Base-by-base conservation (phyloP, 345 rosid species). In the Conringia planisiliqua region DNA sequence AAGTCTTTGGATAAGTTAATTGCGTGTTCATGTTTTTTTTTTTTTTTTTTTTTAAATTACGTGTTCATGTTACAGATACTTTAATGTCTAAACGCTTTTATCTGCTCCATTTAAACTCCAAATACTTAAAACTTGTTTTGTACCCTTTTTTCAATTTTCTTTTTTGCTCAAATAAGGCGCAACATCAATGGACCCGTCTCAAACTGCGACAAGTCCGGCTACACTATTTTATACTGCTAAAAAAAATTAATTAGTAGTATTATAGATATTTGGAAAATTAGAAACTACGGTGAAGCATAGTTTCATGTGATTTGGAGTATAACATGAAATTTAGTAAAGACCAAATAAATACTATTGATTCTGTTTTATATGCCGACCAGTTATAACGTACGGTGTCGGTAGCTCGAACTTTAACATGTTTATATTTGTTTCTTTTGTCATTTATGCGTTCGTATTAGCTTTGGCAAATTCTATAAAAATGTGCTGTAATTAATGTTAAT, bases 51-150 rank as follows among this genome's bases (percentile, higher is more conserved):
- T n/a, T n/a, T n/a, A n/a, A n/a, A n/a, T 1, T 9, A 79, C 35
- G 83, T 79, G 42, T 10, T 80, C 83, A 33, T 88, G 87, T 88
- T 88, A 73, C 90, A 79, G 89, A 81, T 80, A 82, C 75, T 62
- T 6, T 35, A 22, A 17, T 61, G 80, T 52, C 68, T 66, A 26
- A 1, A 78, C 24, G 78, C 82, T 74, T 75, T 77, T 80, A 56
- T 87, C 82, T 90, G 94, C 88, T 90, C 90, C 97, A 89, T 88
- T 60, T 81, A 86, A 85, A 67, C 84, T 20, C 85, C 22, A 85
- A 36, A 85, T 78, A 4, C 42, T 38, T 0, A 0, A 0, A 11
- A 38, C 42, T 22, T 38, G 40, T 38, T 38, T 2, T 11, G 14
- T 38, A 22, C 24, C 24, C 24, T 22, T 2, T 22, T 22, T 22